These are phyloP conservation scores for Lasiosphaeria miniovina DNA, from an alignment of 495 filamentous ascomycete species.

Conservation along the genomic window DNA sequence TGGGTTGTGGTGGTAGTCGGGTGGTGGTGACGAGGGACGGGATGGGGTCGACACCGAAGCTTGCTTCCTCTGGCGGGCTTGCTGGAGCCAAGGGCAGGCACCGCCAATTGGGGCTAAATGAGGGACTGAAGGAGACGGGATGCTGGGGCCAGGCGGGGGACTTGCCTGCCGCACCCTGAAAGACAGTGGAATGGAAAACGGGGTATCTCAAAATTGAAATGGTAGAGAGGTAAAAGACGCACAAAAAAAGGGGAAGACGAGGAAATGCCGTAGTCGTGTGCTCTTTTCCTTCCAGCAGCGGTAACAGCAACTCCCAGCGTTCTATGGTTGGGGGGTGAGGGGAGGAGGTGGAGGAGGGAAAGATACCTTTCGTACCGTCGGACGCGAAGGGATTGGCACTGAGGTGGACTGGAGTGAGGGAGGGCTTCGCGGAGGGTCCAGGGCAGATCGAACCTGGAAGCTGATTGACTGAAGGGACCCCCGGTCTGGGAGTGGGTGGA, in stretches of 20 bases:
- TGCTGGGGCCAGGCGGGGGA: background rate
- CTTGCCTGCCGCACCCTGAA: conserved; percentile 15
- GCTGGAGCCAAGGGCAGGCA: conserved; percentile 2
- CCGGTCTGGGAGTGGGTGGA: conserved; percentile 10
- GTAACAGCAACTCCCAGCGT: conserved; percentile 20
- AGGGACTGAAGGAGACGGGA: conserved; percentile 25
- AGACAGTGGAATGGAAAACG: conserved; percentile 19
- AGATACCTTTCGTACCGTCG: conserved; percentile 22
- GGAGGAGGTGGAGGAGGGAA: conserved; percentile 41
- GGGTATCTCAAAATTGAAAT: conserved; percentile 31
- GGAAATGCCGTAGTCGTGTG: conserved; percentile 37
- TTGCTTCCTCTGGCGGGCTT: background rate
- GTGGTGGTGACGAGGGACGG: conserved; percentile 22
- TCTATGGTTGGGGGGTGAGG: conserved; percentile 32
- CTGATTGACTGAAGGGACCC: background rate
- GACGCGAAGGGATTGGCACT: conserved; percentile 21
- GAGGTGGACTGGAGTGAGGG: too few species aligned
- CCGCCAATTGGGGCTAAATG: conserved; percentile 31
- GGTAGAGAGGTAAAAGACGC: conserved; percentile 22
- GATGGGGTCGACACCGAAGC: background rate
- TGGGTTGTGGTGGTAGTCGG: conserved; percentile 16
- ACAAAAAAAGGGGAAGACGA: conserved; percentile 27
- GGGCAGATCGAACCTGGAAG: conserved; percentile 8
- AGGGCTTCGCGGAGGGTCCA: background rate
- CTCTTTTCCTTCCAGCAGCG: conserved; percentile 22